Evolutionary conservation across 768 basidiomycete genomes (phyloP), one percentile per base, ranked within the genome.

Genomic region (Leccinum truebloodii): DNA sequence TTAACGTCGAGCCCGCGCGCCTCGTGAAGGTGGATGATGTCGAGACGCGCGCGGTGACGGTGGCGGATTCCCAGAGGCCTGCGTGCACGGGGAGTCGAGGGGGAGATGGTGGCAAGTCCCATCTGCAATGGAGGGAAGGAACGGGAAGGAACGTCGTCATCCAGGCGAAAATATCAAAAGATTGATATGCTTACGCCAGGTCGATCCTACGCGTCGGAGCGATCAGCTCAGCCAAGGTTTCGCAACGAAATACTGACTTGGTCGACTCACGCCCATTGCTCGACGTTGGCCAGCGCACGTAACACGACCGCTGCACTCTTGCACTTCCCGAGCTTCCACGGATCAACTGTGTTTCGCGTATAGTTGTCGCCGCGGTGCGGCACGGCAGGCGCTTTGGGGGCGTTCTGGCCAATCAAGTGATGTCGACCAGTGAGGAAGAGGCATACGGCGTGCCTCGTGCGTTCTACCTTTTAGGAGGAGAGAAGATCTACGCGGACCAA

Each of bases 21-120:
- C 77, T 93, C 91, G 70, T 92, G 90, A 13, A 94, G 84, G 66
- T 92, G 90, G 66, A 94, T 90, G 71, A 93, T 92, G 1, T 20
- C 32, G 16, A 52, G 32, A 13, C 32, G 32, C 20, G 10, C 24
- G 24, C 24, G 24, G 52, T 52, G 32, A 52, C 52, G 5, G 52
- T 35, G 3, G 32, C 32, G 7, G 52, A 52, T 20, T 52, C 32
- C 52, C 32, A 52, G 52, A 52, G 32, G 20, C 52, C 32, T 13
- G 52, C 52, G n/a, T 52, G 52, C 14, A 52, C 52, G 18, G 32
- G 52, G 5, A 35, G 52, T 52, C 32, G 52, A 52, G 2, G 52
- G 32, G 32, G 32, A 52, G 18, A 52, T 9, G 12, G 32, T 20
- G 2, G 52, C 32, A 2, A 52, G 52, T 52, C 52, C 32, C n/a